Percentiles rank a stretch among this genome's conserved stretches.
Conservation (phyloP, 768 basidiomycete species). For the Candolleomyces efflorescens region DNA sequence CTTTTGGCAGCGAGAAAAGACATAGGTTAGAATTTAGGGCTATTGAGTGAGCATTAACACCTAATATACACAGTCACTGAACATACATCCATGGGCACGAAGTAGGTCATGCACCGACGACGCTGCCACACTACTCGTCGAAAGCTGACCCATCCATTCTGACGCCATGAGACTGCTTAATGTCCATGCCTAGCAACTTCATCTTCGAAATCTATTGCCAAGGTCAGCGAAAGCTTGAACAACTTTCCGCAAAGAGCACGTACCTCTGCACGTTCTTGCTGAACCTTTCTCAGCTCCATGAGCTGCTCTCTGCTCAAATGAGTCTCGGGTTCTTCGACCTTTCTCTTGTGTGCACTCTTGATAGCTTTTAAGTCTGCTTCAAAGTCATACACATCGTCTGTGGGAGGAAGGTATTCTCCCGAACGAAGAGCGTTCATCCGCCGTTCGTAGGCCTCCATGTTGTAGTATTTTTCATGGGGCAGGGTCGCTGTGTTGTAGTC, state of each 20-base stretch:
- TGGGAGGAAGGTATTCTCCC: conserved; percentile 77
- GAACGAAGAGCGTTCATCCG: conserved; percentile 81
- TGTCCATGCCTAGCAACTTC: conserved; percentile 85
- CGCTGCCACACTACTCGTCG: conserved; percentile 16
- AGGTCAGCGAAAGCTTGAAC: background rate
- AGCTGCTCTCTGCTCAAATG: conserved; percentile 79
- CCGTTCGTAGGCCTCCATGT: conserved; percentile 79
- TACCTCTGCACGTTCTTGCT: conserved; percentile 82
- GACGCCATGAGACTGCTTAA: conserved; percentile 81
- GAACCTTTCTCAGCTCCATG: conserved; percentile 74
- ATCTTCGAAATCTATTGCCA: conserved; percentile 63
- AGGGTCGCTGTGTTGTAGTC: conserved; percentile 92
- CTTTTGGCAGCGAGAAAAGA: too few relatives aligned
- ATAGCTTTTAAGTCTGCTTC: conserved; percentile 79
- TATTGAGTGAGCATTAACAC: too few relatives aligned
- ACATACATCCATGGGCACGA: background rate
- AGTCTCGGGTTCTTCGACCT: conserved; percentile 60
- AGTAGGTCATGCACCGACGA: background rate
- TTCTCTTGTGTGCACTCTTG: conserved; percentile 65
- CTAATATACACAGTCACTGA: too few relatives aligned
- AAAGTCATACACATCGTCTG: conserved; percentile 76
- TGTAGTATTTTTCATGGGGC: conserved; percentile 93
- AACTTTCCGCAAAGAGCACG: conserved; percentile 12
- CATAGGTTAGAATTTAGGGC: too few relatives aligned
- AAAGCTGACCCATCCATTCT: conserved; percentile 67